Evolutionary conservation across 257 asterid species (phyloP), one percentile per base, ranked within the genome.

Genomic region (Gardenia jasminoides): DNA sequence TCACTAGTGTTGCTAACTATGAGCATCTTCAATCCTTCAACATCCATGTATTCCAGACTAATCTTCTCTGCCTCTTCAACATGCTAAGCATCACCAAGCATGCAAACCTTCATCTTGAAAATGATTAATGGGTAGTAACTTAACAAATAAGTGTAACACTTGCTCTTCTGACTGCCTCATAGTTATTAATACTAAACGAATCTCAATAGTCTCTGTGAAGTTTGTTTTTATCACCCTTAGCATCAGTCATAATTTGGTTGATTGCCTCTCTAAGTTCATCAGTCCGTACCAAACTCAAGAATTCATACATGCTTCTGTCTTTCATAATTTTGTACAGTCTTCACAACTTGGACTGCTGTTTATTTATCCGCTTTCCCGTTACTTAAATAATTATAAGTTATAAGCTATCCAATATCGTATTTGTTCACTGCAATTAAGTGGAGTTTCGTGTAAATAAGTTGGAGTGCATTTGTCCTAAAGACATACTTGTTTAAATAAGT

Each of bases 1-100:
- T n/a, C n/a, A n/a, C n/a, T n/a, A n/a, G n/a, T n/a, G n/a, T n/a
- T n/a, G n/a, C n/a, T n/a, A n/a, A n/a, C n/a, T n/a, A n/a, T 84
- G 17, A 84, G 84, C 76, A 78, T 84, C 54, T 84, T 84, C 76
- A 84, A 50, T 6, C 80, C 82, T 46, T 84, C 87, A 10, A 84
- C 87, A 31, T 84, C 87, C 87, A 84, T 80, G 15, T 79, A 84
- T 36, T 84, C 87, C 20, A 84, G 67, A 13, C 84, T 83, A 30
- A 84, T 77, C 80, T 79, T 84, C 70, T 78, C 77, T 71, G 77
- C 86, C 82, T 80, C 82, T 78, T 79, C 83, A 24, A 83, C 86
- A 20, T 83, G 86, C 52, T 83, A 83, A 47, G 86, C 86, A 79
- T 83, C 87, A 56, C 87, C 87, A 59, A 83, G 87, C 87, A 83